Percentiles rank a stretch among this genome's conserved stretches.
Evolutionary conservation across 1,139 yeast species (phyloP).

Genomic region (Komagataea norvegica): DNA sequence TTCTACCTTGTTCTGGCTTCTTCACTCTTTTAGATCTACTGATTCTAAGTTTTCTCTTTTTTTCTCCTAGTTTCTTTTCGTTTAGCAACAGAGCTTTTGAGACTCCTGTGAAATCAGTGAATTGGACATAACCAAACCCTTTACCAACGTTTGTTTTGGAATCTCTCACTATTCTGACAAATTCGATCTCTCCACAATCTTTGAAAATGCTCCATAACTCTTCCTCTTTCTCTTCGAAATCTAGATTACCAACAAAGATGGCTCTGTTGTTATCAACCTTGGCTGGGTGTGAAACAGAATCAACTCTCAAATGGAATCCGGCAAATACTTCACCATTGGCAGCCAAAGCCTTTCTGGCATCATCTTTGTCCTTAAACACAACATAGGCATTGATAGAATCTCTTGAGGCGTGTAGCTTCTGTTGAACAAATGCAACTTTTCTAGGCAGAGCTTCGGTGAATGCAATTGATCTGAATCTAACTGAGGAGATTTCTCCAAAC

Average conservation of each 20-base stretch:
- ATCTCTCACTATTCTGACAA: slow-evolving; percentile 88
- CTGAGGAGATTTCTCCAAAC: slow-evolving; percentile 61
- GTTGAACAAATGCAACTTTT: slow-evolving; percentile 84
- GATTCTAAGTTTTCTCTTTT: slow-evolving; percentile 69
- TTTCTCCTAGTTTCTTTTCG: slow-evolving; percentile 47
- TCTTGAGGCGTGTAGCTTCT: slow-evolving; percentile 70
- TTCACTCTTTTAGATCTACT: slow-evolving; percentile 65
- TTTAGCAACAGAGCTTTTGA: slow-evolving; percentile 76
- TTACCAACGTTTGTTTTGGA: slow-evolving; percentile 92
- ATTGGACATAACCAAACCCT: slow-evolving; percentile 96
- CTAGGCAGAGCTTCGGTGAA: slow-evolving; percentile 86
- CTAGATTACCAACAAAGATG: slow-evolving; percentile 89
- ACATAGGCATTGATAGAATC: slow-evolving; percentile 86
- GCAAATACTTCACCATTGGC: slow-evolving; percentile 68
- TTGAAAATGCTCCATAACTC: slow-evolving; percentile 80
- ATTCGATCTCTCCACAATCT: slow-evolving; percentile 68
- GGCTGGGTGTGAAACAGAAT: slow-evolving; percentile 86
- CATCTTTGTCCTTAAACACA: slow-evolving; percentile 54
- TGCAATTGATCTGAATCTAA: slow-evolving; percentile 89
- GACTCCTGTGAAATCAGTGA: slow-evolving; percentile 74
- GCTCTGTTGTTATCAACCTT: slow-evolving; percentile 80
- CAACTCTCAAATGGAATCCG: slow-evolving; percentile 80
- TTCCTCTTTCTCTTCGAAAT: slow-evolving; percentile 91
- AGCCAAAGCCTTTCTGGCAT: slow-evolving; percentile 47
- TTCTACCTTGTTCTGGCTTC: slow-evolving; percentile 12